These are phyloP conservation scores for Glarea lozoyensis DNA, from an alignment of 495 filamentous ascomycete genomes.

Conservation along the genomic window DNA sequence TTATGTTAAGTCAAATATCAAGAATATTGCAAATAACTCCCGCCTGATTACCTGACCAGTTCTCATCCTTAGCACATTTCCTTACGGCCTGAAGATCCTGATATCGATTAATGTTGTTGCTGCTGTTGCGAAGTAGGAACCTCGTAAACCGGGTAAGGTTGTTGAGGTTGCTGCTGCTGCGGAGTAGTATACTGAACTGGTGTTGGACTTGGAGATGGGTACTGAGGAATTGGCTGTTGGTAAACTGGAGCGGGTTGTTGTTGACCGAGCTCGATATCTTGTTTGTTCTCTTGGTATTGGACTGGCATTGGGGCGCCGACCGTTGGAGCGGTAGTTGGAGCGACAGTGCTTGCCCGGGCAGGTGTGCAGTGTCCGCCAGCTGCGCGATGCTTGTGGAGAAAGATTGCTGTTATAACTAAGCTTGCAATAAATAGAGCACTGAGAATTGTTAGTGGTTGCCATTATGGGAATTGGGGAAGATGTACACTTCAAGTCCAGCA, in stretches of 20 bases:
- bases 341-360: background rate
- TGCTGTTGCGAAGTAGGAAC: background rate
- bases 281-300: background rate
- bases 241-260: background rate
- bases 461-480: background rate
- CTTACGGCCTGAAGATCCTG: no score
- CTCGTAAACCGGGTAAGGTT: background rate
- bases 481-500: conserved; percentile 37
- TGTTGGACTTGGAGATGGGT: background rate
- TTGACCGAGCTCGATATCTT: no score
- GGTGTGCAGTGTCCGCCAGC: conserved; percentile 32
- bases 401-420: conserved; percentile 29
- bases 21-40: no score
- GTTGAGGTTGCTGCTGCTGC: background rate
- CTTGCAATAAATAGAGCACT: conserved; percentile 32
- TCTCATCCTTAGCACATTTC: no score
- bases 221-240: background rate
- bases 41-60: no score
- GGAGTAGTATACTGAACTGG: background rate
- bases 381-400: conserved; percentile 35
- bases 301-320: background rate
- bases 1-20: no score
- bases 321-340: background rate
- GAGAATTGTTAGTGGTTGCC: background rate
- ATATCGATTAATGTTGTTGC: no score